Percentiles rank a stretch among this genome's conserved stretches.
These are phyloP conservation scores for Ilyonectria mors-panacis DNA, from an alignment of 2,329 filamentous ascomycete genomes.

Conservation along the genomic window DNA sequence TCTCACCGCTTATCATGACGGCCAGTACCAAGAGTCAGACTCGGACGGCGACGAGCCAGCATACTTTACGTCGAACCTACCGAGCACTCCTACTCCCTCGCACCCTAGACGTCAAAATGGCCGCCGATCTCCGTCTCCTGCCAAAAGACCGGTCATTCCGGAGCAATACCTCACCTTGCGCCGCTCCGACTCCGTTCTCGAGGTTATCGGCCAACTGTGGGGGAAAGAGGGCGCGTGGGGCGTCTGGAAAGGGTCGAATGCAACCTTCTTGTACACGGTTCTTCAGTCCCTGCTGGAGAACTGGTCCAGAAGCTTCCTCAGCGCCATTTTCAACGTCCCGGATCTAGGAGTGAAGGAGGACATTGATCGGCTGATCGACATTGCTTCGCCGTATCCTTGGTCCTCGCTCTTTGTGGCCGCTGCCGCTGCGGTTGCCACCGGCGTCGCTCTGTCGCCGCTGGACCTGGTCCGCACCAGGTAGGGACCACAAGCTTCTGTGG, in stretches of 20 bases:
- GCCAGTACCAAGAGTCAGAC: constrained; percentile 68
- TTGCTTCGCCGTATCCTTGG: constrained; percentile 85
- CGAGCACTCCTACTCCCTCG: constrained; percentile 68
- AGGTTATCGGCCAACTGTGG: constrained; percentile 91
- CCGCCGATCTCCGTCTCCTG: constrained; percentile 51
- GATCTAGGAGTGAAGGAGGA: constrained; percentile 84
- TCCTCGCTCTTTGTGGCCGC: constrained; percentile 82
- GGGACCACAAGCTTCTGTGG: constrained; percentile 41
- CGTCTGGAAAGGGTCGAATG: constrained; percentile 94
- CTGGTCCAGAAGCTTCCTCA: constrained; percentile 92
- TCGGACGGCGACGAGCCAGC: constrained; percentile 84
- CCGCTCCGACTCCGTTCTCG: constrained; percentile 84
- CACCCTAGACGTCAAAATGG: constrained; percentile 51
- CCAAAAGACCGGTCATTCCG: constrained; percentile 54
- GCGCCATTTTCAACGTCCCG: constrained; percentile 90
- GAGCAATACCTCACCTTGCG: constrained; percentile 79
- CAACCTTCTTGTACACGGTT: constrained; percentile 91
- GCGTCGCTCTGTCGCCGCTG: constrained; percentile 86
- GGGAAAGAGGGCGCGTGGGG: constrained; percentile 90
- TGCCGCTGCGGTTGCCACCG: constrained; percentile 77
- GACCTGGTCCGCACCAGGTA: constrained; percentile 87
- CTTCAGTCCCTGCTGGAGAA: constrained; percentile 90
- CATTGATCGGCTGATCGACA: constrained; percentile 80
- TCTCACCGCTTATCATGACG: constrained; percentile 43
- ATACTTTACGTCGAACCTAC: constrained; percentile 82